These are phyloP conservation scores for Ilyonectria destructans DNA, from an alignment of 2,329 filamentous ascomycete species.

Conservation along the genomic window DNA sequence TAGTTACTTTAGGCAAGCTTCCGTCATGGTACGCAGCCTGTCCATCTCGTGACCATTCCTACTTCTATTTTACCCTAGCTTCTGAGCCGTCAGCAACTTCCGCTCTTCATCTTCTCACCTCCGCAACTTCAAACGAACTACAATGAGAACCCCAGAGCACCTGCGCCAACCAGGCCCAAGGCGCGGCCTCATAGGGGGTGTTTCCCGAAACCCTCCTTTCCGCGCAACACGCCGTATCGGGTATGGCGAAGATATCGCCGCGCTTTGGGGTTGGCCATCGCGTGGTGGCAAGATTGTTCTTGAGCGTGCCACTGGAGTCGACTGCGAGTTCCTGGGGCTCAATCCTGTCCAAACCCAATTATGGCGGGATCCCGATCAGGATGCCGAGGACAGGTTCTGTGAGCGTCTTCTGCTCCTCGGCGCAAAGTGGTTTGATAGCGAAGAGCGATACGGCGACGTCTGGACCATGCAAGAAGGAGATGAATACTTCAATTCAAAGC, in stretches of 20 bases:
- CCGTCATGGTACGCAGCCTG: too few relatives aligned
- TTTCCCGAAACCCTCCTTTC: too few relatives aligned
- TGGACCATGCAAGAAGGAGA: background rate
- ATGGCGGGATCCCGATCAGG: background rate
- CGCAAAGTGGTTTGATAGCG: slow-evolving; percentile 1
- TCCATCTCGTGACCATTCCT: too few relatives aligned
- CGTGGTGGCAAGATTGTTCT: background rate
- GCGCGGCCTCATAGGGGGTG: background rate
- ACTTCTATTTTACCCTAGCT: too few relatives aligned
- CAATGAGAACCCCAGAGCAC: background rate
- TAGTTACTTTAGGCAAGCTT: too few relatives aligned
- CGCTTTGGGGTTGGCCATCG: background rate
- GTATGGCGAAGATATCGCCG: too few relatives aligned
- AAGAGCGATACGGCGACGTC: background rate
- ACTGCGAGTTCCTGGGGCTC: background rate
- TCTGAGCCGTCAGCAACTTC: background rate
- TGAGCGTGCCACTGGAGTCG: background rate
- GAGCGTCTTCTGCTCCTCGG: background rate
- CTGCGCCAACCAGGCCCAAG: background rate
- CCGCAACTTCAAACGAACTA: background rate
- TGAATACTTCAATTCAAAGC: too few relatives aligned
- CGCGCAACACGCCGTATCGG: too few relatives aligned
- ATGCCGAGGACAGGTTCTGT: background rate
- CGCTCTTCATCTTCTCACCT: background rate
- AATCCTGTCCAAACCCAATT: background rate